Evolutionary conservation across 2,329 filamentous ascomycete genomes (phyloP).

Genomic region (Clonostachys sp.): DNA sequence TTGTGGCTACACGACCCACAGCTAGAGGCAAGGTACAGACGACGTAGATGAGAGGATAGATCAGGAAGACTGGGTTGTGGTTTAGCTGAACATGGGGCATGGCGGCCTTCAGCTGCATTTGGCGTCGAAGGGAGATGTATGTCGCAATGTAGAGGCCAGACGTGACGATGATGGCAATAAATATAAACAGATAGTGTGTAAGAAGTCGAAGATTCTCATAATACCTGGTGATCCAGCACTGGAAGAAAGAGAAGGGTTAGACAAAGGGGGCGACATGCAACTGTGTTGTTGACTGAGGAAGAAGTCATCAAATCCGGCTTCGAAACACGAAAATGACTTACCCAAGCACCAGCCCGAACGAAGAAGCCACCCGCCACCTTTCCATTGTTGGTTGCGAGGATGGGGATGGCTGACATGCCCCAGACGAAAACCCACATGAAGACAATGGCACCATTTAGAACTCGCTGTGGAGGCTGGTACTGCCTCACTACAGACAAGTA

Average conservation of each 20-base stretch:
- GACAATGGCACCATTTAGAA: slow-evolving; percentile 35
- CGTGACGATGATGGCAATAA: slow-evolving; percentile 27
- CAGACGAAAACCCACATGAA: slow-evolving; percentile 39
- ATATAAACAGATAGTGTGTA: slow-evolving; percentile 62
- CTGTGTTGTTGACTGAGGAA: too few relatives aligned
- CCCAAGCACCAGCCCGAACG: slow-evolving; percentile 50
- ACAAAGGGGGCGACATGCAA: not conserved
- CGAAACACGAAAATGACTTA: slow-evolving; percentile 12
- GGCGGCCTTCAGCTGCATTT: not conserved
- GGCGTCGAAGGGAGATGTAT: slow-evolving; percentile 22
- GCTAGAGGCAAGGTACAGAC: slow-evolving; percentile 57
- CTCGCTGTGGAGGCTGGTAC: slow-evolving; percentile 35
- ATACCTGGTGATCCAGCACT: slow-evolving; percentile 58
- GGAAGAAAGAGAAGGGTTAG: slow-evolving; percentile 1
- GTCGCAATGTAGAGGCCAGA: slow-evolving; percentile 27
- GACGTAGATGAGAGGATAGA: slow-evolving; percentile 59
- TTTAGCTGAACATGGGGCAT: not conserved
- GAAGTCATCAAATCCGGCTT: not conserved
- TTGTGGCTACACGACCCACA: slow-evolving; percentile 51
- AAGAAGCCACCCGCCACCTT: slow-evolving; percentile 24
- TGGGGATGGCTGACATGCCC: slow-evolving; percentile 24
- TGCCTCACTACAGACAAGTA: slow-evolving; percentile 47
- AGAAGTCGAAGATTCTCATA: slow-evolving; percentile 48
- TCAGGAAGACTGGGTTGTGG: slow-evolving; percentile 36
- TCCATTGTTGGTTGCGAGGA: slow-evolving; percentile 27